These are phyloP conservation scores for Lophium mytilinum DNA, from an alignment of 495 filamentous ascomycete genomes.

Conservation along the genomic window DNA sequence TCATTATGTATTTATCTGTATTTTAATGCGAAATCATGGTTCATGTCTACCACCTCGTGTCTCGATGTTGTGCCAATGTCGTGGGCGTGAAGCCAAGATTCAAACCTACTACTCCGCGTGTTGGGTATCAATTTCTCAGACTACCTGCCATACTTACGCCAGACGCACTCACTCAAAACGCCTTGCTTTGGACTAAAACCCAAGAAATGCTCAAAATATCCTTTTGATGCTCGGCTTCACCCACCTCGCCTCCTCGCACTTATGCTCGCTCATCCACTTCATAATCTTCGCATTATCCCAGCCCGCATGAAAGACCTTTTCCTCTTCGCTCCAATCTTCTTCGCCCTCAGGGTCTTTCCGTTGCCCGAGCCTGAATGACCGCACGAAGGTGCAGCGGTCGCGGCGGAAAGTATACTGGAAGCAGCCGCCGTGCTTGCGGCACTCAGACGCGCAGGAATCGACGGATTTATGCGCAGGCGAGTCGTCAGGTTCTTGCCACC, in stretches of 20 bases:
- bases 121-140: too few relatives aligned
- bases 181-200: too few relatives aligned
- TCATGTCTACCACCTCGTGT: too few relatives aligned
- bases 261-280: conserved; percentile 13
- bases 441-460: conserved; percentile 14
- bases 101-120: too few relatives aligned
- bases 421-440: conserved; percentile 12
- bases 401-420: conserved; percentile 20
- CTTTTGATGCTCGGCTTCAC: conserved; percentile 2
- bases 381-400: conserved; percentile 12
- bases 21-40: too few relatives aligned
- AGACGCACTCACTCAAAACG: too few relatives aligned
- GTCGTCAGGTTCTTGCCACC: conserved; percentile 7
- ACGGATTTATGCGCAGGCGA: conserved; percentile 12
- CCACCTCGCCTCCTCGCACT: conserved; percentile 15
- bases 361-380: conserved; percentile 15
- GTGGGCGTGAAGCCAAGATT: too few relatives aligned
- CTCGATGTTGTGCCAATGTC: too few relatives aligned
- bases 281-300: conserved; percentile 15
- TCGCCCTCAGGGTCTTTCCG: conserved; percentile 12
- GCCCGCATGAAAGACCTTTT: conserved; percentile 3
- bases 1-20: too few relatives aligned
- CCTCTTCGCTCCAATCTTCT: neutral
- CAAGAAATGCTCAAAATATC: too few relatives aligned
- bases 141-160: too few relatives aligned